Base-by-base conservation (phyloP, 352 stramenopile genomes). In the Pythium monospermum region DNA sequence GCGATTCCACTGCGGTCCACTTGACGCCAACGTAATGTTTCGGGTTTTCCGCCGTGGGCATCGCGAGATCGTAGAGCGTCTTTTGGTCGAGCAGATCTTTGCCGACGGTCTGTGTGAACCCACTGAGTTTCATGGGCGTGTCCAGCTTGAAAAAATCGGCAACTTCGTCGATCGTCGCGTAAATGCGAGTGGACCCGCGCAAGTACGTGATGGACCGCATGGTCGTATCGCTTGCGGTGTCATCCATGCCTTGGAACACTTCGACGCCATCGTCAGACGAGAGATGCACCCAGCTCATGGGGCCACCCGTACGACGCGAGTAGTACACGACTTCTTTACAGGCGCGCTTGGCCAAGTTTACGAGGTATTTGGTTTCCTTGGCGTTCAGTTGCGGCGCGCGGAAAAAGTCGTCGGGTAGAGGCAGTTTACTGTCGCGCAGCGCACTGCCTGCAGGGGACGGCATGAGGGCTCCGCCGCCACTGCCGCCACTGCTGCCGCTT, bases 301-400 rank as follows among this genome's bases (percentile, higher is more conserved):
- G 83, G 0, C 83, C 83, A 51, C 76, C 76, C 0, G 63, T 38
- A 10, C 68, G 72, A 31, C 83, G 69, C 46, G 83, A 88, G 54
- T 90, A 93, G 42, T 87, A 91, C 19, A 93, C 78, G 8, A 93
- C 83, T 52, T 93, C 82, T 59, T 90, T 93, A 56, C 83, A 93
- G 3, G 83, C 75, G 38, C 76, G 77, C 47, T 90, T 90, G 6
- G 79, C 83, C 10, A 91, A 60, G 3, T 72, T 69, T 0, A 90
- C 40, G 11, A 90, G 66, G 55, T 87, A 86, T 46, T 83, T 78
- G 27, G 56, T 72, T 47, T 90, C 83, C 44, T 84, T 85, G 13
- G 12, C 19, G 57, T 66, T 88, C 18, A 93, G 64, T 37, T 66
- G 49, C 25, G 82, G 79, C 32, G 70, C 65, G 6, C 66, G 55